Conservation (phyloP, 352 stramenopile genomes). For the Pythium scleroteichum region DNA sequence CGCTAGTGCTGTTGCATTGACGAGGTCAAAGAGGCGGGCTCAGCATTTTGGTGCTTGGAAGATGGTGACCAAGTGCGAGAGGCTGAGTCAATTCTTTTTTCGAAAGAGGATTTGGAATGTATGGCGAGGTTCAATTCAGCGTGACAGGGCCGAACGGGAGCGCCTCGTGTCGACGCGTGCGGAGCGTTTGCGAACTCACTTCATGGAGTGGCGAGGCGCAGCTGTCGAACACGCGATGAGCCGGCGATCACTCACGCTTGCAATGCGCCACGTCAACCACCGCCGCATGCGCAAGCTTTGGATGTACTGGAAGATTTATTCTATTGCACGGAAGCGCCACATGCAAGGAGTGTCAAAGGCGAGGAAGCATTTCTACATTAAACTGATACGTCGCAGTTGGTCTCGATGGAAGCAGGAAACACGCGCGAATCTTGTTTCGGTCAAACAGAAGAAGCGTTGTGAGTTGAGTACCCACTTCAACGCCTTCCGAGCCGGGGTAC, state of each 20-base stretch:
- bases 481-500: conserved; percentile 42
- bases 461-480: conserved; percentile 53
- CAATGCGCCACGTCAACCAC: conserved; percentile 64
- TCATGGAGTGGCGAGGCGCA: conserved; percentile 45
- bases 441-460: conserved; percentile 48
- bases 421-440: conserved; percentile 36
- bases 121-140: conserved; percentile 2
- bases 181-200: conserved; percentile 27
- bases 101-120: neutral
- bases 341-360: conserved; percentile 70
- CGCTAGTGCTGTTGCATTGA: neutral
- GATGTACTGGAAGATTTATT: conserved; percentile 82
- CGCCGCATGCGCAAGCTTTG: conserved; percentile 65
- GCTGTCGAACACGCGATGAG: conserved; percentile 37
- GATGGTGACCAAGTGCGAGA: neutral
- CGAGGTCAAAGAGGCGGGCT: neutral
- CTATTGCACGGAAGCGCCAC: conserved; percentile 61
- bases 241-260: conserved; percentile 50
- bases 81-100: neutral
- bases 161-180: neutral
- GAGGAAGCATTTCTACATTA: conserved; percentile 76
- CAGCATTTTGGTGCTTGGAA: conserved; percentile 14
- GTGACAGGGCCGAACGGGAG: neutral
- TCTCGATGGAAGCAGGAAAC: conserved; percentile 45
- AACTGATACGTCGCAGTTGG: conserved; percentile 62